Base-by-base conservation (phyloP, 345 rosid genomes). In the Sonneratia alba region DNA sequence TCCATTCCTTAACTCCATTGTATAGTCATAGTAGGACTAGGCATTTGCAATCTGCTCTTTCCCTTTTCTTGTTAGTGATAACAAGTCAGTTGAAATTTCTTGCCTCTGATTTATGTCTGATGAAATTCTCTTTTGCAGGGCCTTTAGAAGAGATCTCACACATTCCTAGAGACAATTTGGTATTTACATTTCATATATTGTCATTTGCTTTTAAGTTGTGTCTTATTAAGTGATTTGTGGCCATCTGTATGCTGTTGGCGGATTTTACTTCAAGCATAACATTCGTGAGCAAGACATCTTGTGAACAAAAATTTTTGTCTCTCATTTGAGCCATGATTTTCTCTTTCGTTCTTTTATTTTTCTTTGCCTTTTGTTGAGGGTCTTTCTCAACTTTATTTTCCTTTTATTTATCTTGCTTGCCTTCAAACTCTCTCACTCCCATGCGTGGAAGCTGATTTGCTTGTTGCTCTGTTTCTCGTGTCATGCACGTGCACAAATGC, bases 81-180 rank as follows among this genome's bases (percentile, higher is more conserved):
- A 24, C 45, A 36, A 70, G 15, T 56, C 38, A 2, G 9, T 65
- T 66, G 22, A 43, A 10, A 5, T 53, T 53, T 19, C 11, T 8
- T 68, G 32, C 10, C 7, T 7, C 66, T 32, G 19, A 62, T 11
- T 62, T n/a, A 7, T 62, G 66, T 34, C 7, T 34, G 36, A 3
- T 62, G 37, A 62, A 27, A 10, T 62, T 62, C 36, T 69, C 49
- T 74, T 70, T 62, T 70, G 47, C 83, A 92, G 99, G 97, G 85
- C 97, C 97, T 24, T 92, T 92, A 77, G 93, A 89, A 80, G 96
- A 87, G 73, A 79, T 89, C 59, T 89, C 92, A 34, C 85, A 85
- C 81, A 78, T 75, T 71, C 87, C 92, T 43, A 86, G 77, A 73
- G 88, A 86, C 73, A 83, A 84, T 68, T 72, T 76, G 97, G 97